These are phyloP conservation scores for Zangia roseola DNA, from an alignment of 768 basidiomycete species.

Conservation along the genomic window DNA sequence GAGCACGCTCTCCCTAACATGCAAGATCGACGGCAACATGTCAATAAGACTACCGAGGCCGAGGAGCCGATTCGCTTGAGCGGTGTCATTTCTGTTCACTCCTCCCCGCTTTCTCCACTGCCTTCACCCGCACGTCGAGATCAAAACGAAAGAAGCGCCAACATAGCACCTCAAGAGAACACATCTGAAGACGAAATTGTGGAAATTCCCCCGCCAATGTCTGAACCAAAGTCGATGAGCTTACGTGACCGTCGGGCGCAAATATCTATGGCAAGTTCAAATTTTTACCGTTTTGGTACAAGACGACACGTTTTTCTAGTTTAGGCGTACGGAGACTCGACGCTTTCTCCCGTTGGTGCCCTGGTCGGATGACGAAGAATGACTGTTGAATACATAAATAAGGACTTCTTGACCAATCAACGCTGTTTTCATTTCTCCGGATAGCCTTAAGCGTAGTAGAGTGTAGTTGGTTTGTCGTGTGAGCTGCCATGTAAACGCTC, in stretches of 20 bases:
- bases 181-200: not conserved
- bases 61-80: slow-evolving; percentile 14
- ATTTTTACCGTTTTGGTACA: not conserved
- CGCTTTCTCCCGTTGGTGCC: slow-evolving; percentile 30
- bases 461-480: no score
- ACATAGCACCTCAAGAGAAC: not conserved
- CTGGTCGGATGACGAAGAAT: slow-evolving; percentile 33
- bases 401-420: slow-evolving; percentile 15
- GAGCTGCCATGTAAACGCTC: not conserved
- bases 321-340: slow-evolving; percentile 26
- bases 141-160: not conserved
- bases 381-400: slow-evolving; percentile 12
- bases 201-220: not conserved
- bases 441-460: not conserved
- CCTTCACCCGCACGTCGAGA: slow-evolving; percentile 2
- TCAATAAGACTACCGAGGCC: slow-evolving; percentile 15
- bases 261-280: slow-evolving; percentile 24
- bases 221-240: slow-evolving; percentile 23
- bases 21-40: not conserved
- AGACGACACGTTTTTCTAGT: slow-evolving; percentile 12
- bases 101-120: slow-evolving; percentile 15
- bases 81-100: slow-evolving; percentile 13
- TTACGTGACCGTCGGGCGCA: slow-evolving; percentile 32
- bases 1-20: not conserved
- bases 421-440: slow-evolving; percentile 6